Percentiles rank a stretch among this genome's conserved stretches.
phyloP scores from a whole-genome alignment of 495 filamentous ascomycete genomes.

The Penicillium malachiteum region DNA sequence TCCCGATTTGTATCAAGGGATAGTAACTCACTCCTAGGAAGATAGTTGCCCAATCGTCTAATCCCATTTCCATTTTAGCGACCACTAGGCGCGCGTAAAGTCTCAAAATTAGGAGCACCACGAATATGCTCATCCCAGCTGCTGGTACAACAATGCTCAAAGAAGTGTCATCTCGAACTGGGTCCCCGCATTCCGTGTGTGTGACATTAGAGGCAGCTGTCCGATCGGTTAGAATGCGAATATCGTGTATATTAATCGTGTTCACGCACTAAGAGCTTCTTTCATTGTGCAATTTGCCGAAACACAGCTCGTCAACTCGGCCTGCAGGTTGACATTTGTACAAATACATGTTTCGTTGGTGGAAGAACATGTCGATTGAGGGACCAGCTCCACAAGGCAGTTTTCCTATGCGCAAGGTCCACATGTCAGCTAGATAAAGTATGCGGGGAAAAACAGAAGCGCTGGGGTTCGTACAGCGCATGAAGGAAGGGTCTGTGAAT shows the following conservation, averaged over 20 bases:
- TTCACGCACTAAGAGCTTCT: slow-evolving; percentile 15
- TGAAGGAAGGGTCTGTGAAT: background rate
- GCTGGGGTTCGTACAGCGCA: background rate
- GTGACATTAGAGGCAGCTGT: slow-evolving; percentile 8
- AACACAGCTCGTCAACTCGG: slow-evolving; percentile 12
- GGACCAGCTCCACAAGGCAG: slow-evolving; percentile 1
- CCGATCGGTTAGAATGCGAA: background rate
- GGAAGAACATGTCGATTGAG: slow-evolving; percentile 5
- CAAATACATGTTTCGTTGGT: slow-evolving; percentile 18
- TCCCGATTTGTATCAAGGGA: background rate
- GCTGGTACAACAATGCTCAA: slow-evolving; percentile 1
- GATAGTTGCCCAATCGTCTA: slow-evolving; percentile 12
- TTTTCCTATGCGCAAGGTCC: background rate
- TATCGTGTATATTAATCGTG: background rate
- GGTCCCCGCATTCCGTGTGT: background rate
- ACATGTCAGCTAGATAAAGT: background rate
- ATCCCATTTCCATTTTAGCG: slow-evolving; percentile 3
- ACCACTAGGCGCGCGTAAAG: slow-evolving; percentile 4
- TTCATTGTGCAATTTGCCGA: slow-evolving; percentile 14
- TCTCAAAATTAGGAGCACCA: slow-evolving; percentile 5
- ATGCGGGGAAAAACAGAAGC: background rate
- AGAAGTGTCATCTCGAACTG: slow-evolving; percentile 4
- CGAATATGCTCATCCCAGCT: background rate
- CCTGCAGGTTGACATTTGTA: slow-evolving; percentile 14
- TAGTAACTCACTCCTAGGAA: background rate